Conservation (phyloP, 2,329 filamentous ascomycete species). For the Botryotinia convoluta region DNA sequence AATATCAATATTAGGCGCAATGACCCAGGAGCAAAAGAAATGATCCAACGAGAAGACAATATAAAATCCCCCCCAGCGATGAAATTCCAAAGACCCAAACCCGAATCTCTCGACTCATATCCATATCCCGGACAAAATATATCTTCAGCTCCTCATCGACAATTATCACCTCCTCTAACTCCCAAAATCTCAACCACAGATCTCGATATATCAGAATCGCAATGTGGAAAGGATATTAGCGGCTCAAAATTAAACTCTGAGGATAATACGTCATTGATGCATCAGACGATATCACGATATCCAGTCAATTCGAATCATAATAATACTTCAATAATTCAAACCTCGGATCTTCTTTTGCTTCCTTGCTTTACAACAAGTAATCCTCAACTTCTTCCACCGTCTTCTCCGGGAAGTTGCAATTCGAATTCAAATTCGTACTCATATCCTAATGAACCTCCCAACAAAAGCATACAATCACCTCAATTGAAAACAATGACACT, state of each 20-base stretch:
- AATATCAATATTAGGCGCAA: constrained; percentile 22
- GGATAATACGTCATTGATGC: constrained; percentile 6
- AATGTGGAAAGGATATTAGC: not conserved
- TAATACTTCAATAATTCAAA: constrained; percentile 16
- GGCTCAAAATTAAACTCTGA: constrained; percentile 4
- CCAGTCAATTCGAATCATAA: not conserved
- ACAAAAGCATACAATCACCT: constrained; percentile 23
- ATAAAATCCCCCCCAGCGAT: constrained; percentile 37
- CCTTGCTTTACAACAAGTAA: not conserved
- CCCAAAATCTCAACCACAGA: not conserved
- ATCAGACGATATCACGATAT: constrained; percentile 2
- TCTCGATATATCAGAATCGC: not conserved
- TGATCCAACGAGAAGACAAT: constrained; percentile 35
- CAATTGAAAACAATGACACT: constrained; percentile 20
- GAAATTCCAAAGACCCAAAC: constrained; percentile 32
- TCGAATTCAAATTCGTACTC: not conserved
- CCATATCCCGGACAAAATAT: not conserved
- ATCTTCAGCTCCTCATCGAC: not conserved
- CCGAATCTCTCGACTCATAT: constrained; percentile 24
- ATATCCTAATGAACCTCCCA: not conserved
- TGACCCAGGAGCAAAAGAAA: constrained; percentile 31
- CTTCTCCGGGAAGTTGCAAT: constrained; percentile 2
- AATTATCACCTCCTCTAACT: constrained; percentile 1
- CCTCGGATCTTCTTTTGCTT: constrained; percentile 11
- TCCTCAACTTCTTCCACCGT: constrained; percentile 1